phyloP scores from a whole-genome alignment of 371 early-diverging fungal species.

The Funneliformis caledonium region DNA sequence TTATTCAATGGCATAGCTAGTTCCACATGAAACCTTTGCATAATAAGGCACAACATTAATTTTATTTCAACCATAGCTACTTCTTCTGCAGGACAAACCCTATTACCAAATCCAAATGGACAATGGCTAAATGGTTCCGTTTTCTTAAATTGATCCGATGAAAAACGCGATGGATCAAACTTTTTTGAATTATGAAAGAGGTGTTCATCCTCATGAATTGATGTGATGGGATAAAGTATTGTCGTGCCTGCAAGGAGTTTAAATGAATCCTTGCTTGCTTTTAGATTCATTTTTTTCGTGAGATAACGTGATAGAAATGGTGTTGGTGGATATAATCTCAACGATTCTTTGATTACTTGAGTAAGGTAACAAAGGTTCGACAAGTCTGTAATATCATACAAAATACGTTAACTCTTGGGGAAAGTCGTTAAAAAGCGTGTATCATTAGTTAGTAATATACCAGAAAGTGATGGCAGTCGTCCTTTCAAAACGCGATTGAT shows the following conservation, averaged over 20 bases:
- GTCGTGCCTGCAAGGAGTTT: background rate
- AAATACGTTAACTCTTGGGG: too few species aligned
- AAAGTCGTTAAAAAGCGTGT: too few species aligned
- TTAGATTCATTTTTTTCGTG: background rate
- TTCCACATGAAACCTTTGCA: constrained; percentile 18
- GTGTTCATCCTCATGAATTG: background rate
- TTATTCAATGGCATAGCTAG: background rate
- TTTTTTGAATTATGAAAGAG: background rate
- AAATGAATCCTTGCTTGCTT: background rate
- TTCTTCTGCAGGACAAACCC: constrained; percentile 11
- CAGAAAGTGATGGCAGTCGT: background rate
- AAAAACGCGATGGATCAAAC: background rate
- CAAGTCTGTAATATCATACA: background rate
- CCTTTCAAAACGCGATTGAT: background rate
- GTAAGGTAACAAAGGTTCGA: background rate
- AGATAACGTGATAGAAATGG: background rate
- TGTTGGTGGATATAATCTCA: background rate
- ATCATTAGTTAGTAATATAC: background rate
- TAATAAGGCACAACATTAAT: background rate
- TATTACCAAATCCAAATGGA: constrained; percentile 12
- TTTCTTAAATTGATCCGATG: background rate
- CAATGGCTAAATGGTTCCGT: background rate
- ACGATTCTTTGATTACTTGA: background rate
- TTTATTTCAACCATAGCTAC: constrained; percentile 17
- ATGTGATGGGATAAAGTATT: background rate